Percentiles rank a stretch among this genome's conserved stretches.
Conservation (phyloP, 2,329 filamentous ascomycete species). For the Alternaria panax region DNA sequence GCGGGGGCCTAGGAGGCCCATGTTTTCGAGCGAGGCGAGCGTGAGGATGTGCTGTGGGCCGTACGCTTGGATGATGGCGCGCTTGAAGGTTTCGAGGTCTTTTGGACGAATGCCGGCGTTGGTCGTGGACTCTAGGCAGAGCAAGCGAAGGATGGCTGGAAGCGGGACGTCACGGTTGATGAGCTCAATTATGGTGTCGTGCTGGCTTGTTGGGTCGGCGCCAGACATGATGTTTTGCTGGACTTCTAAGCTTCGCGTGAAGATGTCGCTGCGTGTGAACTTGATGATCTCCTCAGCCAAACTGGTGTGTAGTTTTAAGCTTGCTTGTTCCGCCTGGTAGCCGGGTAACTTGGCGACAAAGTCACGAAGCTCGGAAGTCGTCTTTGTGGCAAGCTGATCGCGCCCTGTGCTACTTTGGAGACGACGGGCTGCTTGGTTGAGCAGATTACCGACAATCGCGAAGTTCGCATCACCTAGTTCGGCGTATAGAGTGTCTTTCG, state of each 20-base stretch:
- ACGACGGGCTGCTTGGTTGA: slow-evolving; percentile 90
- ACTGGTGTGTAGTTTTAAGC: slow-evolving; percentile 88
- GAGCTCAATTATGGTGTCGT: slow-evolving; percentile 92
- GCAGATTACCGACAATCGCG: slow-evolving; percentile 84
- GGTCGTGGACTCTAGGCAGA: slow-evolving; percentile 92
- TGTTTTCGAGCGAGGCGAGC: slow-evolving; percentile 84
- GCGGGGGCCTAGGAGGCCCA: slow-evolving; percentile 79
- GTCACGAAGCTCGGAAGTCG: slow-evolving; percentile 87
- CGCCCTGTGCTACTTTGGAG: slow-evolving; percentile 87
- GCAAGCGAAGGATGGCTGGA: slow-evolving; percentile 78
- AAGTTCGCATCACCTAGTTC: slow-evolving; percentile 93
- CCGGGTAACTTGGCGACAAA: slow-evolving; percentile 93
- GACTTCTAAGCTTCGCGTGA: slow-evolving; percentile 86
- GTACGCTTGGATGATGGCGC: slow-evolving; percentile 88
- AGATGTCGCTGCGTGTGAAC: slow-evolving; percentile 86
- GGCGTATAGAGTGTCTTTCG: slow-evolving; percentile 85
- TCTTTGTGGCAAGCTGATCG: slow-evolving; percentile 80
- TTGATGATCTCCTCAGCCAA: slow-evolving; percentile 96
- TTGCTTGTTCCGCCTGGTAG: slow-evolving; percentile 92
- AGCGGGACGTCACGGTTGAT: slow-evolving; percentile 86
- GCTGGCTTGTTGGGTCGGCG: slow-evolving; percentile 85
- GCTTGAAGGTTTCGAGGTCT: slow-evolving; percentile 89
- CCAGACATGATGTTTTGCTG: slow-evolving; percentile 95
- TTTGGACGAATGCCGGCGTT: slow-evolving; percentile 86
- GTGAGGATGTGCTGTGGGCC: slow-evolving; percentile 95